Evolutionary conservation across 148 eudicot species (phyloP).

Genomic region (Vaccinium myrtillus): DNA sequence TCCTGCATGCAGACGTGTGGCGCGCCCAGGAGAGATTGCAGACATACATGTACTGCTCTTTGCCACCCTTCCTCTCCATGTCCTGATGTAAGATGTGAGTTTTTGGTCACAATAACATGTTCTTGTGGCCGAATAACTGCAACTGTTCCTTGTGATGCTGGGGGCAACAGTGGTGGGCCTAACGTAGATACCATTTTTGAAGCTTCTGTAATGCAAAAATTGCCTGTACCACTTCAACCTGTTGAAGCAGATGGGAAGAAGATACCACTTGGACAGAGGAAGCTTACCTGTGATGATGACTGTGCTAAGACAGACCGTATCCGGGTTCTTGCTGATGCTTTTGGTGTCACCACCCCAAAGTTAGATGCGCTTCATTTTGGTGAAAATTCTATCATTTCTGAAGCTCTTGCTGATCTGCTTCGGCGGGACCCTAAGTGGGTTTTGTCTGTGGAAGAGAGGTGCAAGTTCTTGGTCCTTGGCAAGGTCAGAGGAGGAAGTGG

Average conservation of each 20-base stretch:
- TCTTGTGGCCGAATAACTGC: slow-evolving; percentile 79
- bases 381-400: slow-evolving; percentile 58
- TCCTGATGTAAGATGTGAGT: slow-evolving; percentile 80
- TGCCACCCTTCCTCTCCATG: slow-evolving; percentile 78
- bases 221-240: slow-evolving; percentile 78
- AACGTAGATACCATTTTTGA: slow-evolving; percentile 55
- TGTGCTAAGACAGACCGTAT: slow-evolving; percentile 76
- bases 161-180: slow-evolving; percentile 51
- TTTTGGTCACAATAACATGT: slow-evolving; percentile 73
- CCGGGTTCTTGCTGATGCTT: slow-evolving; percentile 87
- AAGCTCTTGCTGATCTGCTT: slow-evolving; percentile 53
- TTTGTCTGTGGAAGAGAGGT: slow-evolving; percentile 84
- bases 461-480: slow-evolving; percentile 79
- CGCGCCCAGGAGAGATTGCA: slow-evolving; percentile 91
- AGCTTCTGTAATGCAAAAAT: slow-evolving; percentile 72
- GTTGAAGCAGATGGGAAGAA: slow-evolving; percentile 61
- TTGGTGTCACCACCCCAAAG: slow-evolving; percentile 61
- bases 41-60: slow-evolving; percentile 76
- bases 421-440: slow-evolving; percentile 95
- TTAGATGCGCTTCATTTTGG: slow-evolving; percentile 80
- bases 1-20: slow-evolving; percentile 93
- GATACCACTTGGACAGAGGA: slow-evolving; percentile 82
- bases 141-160: slow-evolving; percentile 84
- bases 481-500: slow-evolving; percentile 51
- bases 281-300: slow-evolving; percentile 84